phyloP scores from a whole-genome alignment of 225 moss, liverwort and hornwort genomes.

The Marchantia paleacea region DNA sequence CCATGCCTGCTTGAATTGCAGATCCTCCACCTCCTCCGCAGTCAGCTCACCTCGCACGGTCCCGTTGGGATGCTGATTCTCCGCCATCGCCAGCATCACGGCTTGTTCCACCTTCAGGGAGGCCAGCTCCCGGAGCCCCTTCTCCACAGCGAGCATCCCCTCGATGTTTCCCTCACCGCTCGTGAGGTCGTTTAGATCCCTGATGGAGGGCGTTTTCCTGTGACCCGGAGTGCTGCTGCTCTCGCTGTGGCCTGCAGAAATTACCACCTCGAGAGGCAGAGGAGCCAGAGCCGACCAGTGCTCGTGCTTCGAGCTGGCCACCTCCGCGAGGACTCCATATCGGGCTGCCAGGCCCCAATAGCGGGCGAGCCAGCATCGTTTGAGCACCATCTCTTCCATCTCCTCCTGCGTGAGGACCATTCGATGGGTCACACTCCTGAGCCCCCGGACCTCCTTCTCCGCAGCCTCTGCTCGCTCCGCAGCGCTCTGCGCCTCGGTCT shows the following conservation, averaged over 20 bases:
- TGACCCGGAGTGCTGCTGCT: slow-evolving; percentile 24
- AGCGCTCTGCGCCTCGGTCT: slow-evolving; percentile 66
- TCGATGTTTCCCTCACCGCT: slow-evolving; percentile 48
- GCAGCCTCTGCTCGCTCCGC: slow-evolving; percentile 59
- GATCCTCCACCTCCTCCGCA: slow-evolving; percentile 46
- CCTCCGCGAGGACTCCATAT: slow-evolving; percentile 69
- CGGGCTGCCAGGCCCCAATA: slow-evolving; percentile 83
- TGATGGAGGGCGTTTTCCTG: slow-evolving; percentile 33
- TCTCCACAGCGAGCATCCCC: slow-evolving; percentile 53
- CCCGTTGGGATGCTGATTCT: slow-evolving; percentile 31
- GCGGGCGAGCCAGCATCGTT: slow-evolving; percentile 95
- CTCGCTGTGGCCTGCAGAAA: slow-evolving; percentile 89
- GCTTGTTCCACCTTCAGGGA: slow-evolving; percentile 47
- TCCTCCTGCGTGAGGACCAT: slow-evolving; percentile 95
- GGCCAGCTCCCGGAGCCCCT: slow-evolving; percentile 47
- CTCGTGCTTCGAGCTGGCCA: slow-evolving; percentile 71
- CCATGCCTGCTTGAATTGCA: slow-evolving; percentile 95
- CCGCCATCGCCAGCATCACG: slow-evolving; percentile 47
- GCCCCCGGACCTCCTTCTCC: slow-evolving; percentile 78
- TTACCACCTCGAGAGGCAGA: slow-evolving; percentile 77
- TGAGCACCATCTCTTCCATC: slow-evolving; percentile 92
- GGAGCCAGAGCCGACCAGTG: slow-evolving; percentile 93
- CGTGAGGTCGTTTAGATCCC: slow-evolving; percentile 48
- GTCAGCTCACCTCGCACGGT: slow-evolving; percentile 42
- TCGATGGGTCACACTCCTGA: slow-evolving; percentile 88